Base-by-base conservation (phyloP, 371 early-diverging fungal species). In the Mucor sp. region DNA sequence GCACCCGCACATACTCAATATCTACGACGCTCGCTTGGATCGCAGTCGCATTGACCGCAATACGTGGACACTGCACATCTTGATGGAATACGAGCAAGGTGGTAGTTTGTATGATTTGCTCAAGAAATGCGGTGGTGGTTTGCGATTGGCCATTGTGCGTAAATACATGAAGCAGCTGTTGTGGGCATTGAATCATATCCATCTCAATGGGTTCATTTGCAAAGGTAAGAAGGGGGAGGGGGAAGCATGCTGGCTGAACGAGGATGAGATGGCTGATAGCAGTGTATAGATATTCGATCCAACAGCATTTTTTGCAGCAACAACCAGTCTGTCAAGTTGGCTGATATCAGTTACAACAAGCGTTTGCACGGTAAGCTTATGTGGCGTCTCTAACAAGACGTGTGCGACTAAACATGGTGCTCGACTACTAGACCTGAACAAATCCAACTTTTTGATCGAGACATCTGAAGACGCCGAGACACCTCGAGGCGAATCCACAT, bases 101-200 rank as follows among this genome's bases (percentile, higher is more conserved):
- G 81, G 80, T 0, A 82, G 80, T 6, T 56, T 86, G 44, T 73
- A 65, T 60, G 85, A 79, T 72, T 67, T 80, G 48, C 68, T 79
- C 58, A 76, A 74, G 61, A 83, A 81, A 67, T 86, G 79, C 74
- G 88, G 79, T 25, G 83, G 78, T 62, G 82, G 79, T 19, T 63
- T 83, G 28, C 74, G 79, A 32, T 65, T 88, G 6, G 73, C 78
- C 4, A 80, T 84, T 35, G 79, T 84, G 12, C 78, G 83, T 11
- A 82, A 85, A 50, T 89, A 89, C 53, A 81, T 87, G 72, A 82
- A 81, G 44, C 88, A 90, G 17, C 73, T 90, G 2, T 50, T 90
- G 21, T 80, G 85, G 72, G 85, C 86, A 6, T 71, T 90, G 32
- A 78, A 78, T 17, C 81, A 86, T 71, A 64, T 90, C 9, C 89